Percentiles rank a stretch among this genome's conserved stretches.
phyloP scores from a whole-genome alignment of 2,329 filamentous ascomycete species.

The Elsinoe batatas region DNA sequence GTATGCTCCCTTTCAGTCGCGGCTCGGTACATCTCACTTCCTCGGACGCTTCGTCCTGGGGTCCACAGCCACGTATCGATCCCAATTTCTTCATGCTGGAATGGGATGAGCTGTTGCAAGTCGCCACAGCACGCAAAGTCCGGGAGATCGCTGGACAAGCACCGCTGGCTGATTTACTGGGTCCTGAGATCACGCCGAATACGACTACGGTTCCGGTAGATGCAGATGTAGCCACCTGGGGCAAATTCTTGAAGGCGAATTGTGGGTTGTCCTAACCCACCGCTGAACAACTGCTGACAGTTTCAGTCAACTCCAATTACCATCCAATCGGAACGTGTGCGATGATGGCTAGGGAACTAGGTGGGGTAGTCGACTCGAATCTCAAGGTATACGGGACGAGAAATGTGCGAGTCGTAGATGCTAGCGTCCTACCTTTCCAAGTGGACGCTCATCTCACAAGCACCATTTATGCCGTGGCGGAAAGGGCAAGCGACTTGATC shows the following conservation, averaged over 20 bases:
- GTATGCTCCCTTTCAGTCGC: constrained; percentile 27
- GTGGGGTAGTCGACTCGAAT: constrained; percentile 27
- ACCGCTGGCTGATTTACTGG: too few species aligned
- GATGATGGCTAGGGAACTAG: constrained; percentile 26
- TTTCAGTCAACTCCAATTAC: constrained; percentile 21
- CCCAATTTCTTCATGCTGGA: constrained; percentile 33
- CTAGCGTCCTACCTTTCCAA: constrained; percentile 27
- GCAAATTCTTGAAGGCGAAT: too few species aligned
- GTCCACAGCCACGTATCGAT: constrained; percentile 25
- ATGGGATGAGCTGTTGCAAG: constrained; percentile 26
- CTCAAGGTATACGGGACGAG: constrained; percentile 27
- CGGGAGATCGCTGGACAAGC: constrained; percentile 17
- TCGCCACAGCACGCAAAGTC: constrained; percentile 24
- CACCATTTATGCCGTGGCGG: constrained; percentile 31
- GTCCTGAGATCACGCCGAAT: too few species aligned
- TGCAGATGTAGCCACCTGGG: too few species aligned
- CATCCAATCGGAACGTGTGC: constrained; percentile 28
- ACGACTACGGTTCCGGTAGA: too few species aligned
- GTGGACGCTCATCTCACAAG: constrained; percentile 28
- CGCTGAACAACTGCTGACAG: not conserved
- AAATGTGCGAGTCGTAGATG: constrained; percentile 31
- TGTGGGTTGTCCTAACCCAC: too few species aligned
- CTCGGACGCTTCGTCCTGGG: constrained; percentile 24
- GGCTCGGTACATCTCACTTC: constrained; percentile 26
- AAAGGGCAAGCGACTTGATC: constrained; percentile 26